phyloP scores from a whole-genome alignment of 495 filamentous ascomycete species.

The Ramalina peruviana region DNA sequence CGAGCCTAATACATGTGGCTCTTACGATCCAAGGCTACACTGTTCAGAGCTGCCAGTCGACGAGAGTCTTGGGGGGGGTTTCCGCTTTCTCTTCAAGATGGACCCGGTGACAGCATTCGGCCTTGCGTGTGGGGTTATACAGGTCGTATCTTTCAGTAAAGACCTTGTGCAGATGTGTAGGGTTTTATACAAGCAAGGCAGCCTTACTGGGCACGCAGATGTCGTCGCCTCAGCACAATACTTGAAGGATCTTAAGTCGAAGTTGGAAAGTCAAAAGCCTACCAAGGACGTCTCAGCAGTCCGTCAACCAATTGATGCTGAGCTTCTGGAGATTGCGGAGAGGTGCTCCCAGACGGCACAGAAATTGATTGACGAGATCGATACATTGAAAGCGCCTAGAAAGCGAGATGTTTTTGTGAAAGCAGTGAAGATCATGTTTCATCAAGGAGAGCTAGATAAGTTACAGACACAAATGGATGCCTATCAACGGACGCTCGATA shows the following conservation, averaged over 20 bases:
- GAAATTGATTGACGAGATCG: too few species aligned
- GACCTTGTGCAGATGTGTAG: constrained; percentile 1
- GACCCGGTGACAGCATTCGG: constrained; percentile 19
- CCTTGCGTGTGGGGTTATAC: constrained; percentile 22
- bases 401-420: too few species aligned
- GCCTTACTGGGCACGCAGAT: background rate
- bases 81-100: background rate
- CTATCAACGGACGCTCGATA: too few species aligned
- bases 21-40: too few species aligned
- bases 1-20: too few species aligned
- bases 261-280: background rate
- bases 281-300: background rate
- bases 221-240: background rate
- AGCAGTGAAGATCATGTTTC: too few species aligned
- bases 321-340: background rate
- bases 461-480: too few species aligned
- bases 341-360: background rate
- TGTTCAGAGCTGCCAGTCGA: too few species aligned
- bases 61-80: too few species aligned
- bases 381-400: too few species aligned
- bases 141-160: constrained; percentile 15
- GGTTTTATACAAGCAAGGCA: constrained; percentile 5
- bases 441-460: too few species aligned
- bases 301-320: background rate
- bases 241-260: background rate